Evolutionary conservation across 2,329 filamentous ascomycete genomes (phyloP), one percentile per base, ranked within the genome.

Genomic region (Fusarium illudens): DNA sequence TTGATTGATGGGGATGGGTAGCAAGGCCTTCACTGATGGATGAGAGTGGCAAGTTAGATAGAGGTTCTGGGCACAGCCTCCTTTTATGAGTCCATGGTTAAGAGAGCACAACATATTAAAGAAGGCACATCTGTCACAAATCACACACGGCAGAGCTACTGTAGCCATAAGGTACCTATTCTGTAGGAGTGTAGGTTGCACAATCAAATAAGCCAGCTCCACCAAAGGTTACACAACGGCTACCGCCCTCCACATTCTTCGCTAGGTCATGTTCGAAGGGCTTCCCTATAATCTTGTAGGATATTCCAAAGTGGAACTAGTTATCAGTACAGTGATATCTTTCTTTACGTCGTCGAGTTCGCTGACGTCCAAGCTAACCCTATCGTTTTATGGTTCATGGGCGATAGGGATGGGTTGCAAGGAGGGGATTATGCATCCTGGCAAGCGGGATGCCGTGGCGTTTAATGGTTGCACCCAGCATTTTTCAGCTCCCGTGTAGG

Each of bases 151-250:
- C 22, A 49, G n/a, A 19, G 44, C 25, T 3, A 13, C 25, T 48
- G 12, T 48, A 25, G 12, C 27, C 20, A n/a, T 20, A 27, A 17
- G 39, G 39, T 44, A 10, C 22, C n/a, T n/a, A n/a, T n/a, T 44
- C 39, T n/a, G 22, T 4, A 27, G 22, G 39, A 25, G 20, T n/a
- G 22, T 4, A 27, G 22, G 39, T 22, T 44, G 39, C 39, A 27
- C 22, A 44, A 32, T 10, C 44, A 49, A 27, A 15, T 20, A 27
- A 33, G 13, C 12, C 19, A 36, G n/a, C 60, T 34, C 32, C n/a
- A 22, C 29, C 5, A 22, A 29, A 42, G 54, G 58, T 62, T 62
- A 42, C 60, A 62, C 49, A 49, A 29, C 37, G 10, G 39, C 39
- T 15, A 27, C 39, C 22, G 36, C 22, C 15, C 22, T 44, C 39